These are phyloP conservation scores for Wallacemonas collosoma DNA, from an alignment of 208 protist species.

Conservation along the genomic window DNA sequence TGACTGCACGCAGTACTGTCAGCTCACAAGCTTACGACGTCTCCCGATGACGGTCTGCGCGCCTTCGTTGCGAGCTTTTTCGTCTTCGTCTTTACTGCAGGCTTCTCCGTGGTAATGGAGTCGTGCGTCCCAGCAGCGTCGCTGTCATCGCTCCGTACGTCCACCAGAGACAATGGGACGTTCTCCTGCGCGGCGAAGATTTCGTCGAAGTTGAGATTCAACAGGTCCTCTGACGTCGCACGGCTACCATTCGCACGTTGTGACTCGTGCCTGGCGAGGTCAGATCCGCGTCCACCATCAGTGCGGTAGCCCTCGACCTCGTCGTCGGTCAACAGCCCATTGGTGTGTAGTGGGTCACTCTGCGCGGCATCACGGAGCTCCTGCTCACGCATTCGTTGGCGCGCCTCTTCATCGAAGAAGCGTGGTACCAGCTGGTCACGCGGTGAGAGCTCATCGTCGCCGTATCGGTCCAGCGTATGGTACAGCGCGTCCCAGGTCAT, in stretches of 20 bases:
- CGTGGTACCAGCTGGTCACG: slow-evolving; percentile 86
- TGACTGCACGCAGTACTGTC: background rate
- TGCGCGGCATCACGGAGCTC: background rate
- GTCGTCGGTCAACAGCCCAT: slow-evolving; percentile 3
- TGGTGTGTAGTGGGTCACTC: slow-evolving; percentile 13
- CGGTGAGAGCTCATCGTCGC: slow-evolving; percentile 85
- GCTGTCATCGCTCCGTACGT: slow-evolving; percentile 8
- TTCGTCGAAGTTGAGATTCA: slow-evolving; percentile 83
- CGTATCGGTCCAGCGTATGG: slow-evolving; percentile 88
- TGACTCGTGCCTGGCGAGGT: background rate
- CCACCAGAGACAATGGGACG: background rate
- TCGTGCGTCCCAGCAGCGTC: background rate
- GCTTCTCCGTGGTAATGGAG: background rate
- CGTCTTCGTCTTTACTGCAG: background rate
- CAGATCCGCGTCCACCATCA: background rate
- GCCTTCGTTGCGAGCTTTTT: background rate
- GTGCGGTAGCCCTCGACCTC: background rate
- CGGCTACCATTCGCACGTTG: background rate
- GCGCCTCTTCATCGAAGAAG: slow-evolving; percentile 88
- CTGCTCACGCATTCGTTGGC: slow-evolving; percentile 52
- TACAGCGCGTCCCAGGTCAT: slow-evolving; percentile 92
- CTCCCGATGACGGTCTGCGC: slow-evolving; percentile 4
- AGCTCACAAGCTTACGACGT: background rate
- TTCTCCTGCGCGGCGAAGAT: slow-evolving; percentile 37
- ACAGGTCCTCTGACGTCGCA: slow-evolving; percentile 17